phyloP scores from a whole-genome alignment of 108 stramenopile species.

The Stephanodiscus triporus region DNA sequence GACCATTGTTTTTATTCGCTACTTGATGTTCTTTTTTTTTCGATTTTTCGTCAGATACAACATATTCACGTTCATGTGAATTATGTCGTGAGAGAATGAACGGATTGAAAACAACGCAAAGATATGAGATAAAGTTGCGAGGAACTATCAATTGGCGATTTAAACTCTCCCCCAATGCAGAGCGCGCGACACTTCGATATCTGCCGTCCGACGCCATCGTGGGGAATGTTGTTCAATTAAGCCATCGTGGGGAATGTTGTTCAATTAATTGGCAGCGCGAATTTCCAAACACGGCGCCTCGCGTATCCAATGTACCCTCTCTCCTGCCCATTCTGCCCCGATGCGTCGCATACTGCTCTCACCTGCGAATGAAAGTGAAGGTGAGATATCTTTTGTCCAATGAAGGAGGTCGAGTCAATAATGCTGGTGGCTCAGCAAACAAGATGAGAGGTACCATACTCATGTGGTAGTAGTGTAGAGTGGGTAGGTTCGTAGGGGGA shows the following conservation, averaged over 20 bases:
- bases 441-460: too few species aligned
- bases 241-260: too few species aligned
- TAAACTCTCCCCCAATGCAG: neutral
- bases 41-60: neutral
- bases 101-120: neutral
- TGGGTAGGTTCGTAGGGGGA: too few species aligned
- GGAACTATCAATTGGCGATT: neutral
- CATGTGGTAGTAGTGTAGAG: too few species aligned
- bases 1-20: conserved; percentile 49
- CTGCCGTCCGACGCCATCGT: neutral
- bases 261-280: neutral
- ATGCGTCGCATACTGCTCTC: neutral
- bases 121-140: neutral
- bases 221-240: too few species aligned
- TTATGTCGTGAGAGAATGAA: neutral
- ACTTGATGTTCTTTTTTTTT: conserved; percentile 1
- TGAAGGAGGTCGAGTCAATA: too few species aligned
- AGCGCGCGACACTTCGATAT: neutral
- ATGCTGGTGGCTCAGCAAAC: too few species aligned
- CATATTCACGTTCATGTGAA: neutral
- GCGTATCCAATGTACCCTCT: neutral
- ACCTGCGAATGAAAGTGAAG: too few species aligned
- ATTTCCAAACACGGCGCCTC: neutral
- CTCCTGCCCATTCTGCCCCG: neutral
- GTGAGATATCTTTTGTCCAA: too few species aligned